phyloP scores from a whole-genome alignment of 176 grass and related monocot genomes.

The Musa itinerans region DNA sequence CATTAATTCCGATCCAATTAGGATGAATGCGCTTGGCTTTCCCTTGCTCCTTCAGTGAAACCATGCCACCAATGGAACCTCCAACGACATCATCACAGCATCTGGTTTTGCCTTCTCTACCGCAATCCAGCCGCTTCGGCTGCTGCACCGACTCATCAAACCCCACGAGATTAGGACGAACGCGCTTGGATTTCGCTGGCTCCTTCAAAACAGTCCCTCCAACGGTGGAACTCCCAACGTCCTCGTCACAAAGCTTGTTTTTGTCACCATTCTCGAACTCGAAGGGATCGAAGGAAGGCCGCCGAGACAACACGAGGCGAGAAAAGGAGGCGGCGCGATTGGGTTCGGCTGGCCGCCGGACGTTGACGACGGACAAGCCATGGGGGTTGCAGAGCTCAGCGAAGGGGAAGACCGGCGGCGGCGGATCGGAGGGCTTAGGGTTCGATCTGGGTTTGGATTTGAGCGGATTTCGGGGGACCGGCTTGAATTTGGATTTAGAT shows the following conservation, averaged over 20 bases:
- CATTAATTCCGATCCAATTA: constrained; percentile 37
- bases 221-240: not conserved
- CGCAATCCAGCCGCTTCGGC: constrained; percentile 40
- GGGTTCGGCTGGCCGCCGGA: constrained; percentile 14
- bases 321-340: constrained; percentile 39
- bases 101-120: not conserved
- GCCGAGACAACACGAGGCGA: constrained; percentile 56
- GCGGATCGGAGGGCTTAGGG: not conserved
- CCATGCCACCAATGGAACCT: not conserved
- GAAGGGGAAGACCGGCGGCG: constrained; percentile 17
- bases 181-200: constrained; percentile 35
- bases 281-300: constrained; percentile 44
- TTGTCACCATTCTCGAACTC: not conserved
- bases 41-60: constrained; percentile 16
- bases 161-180: constrained; percentile 55
- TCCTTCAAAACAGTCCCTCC: constrained; percentile 7
- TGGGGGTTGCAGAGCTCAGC: constrained; percentile 47
- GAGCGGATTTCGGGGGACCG: not conserved
- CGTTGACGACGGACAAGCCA: constrained; percentile 30
- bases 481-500: constrained; percentile 27
- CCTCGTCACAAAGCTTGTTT: not conserved
- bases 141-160: constrained; percentile 20
- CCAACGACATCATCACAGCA: not conserved
- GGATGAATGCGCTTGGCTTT: constrained; percentile 62
- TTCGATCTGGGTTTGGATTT: constrained; percentile 4